These are phyloP conservation scores for Vaccinium myrtillus DNA, from an alignment of 148 eudicot genomes.

Conservation along the genomic window DNA sequence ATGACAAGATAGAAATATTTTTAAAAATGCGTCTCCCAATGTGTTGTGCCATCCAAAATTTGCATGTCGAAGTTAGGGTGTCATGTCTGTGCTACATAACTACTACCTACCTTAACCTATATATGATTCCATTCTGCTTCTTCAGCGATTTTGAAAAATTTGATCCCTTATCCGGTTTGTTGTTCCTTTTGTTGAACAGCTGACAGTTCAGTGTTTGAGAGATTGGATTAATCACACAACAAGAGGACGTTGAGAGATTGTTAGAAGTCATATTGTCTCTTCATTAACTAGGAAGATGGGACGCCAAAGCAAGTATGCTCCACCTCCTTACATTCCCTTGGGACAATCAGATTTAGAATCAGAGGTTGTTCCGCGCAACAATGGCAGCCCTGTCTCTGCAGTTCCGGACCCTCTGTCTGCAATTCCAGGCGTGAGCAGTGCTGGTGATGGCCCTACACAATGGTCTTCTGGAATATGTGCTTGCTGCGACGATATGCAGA, in stretches of 20 bases:
- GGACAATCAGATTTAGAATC: conserved; percentile 54
- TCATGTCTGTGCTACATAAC: neutral
- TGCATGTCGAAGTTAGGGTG: neutral
- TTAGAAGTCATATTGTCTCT: neutral
- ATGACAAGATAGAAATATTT: neutral
- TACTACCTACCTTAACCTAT: neutral
- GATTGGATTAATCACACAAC: neutral
- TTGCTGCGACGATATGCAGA: conserved; percentile 88
- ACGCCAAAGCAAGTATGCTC: conserved; percentile 54
- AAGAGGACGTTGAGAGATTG: neutral
- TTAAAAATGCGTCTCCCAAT: neutral
- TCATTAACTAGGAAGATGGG: conserved; percentile 33
- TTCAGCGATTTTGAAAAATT: no score
- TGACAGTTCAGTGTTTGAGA: neutral
- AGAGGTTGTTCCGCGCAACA: conserved; percentile 26
- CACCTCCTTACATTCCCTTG: conserved; percentile 77
- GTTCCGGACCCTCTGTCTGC: conserved; percentile 19
- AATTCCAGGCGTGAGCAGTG: conserved; percentile 8
- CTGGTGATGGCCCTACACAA: conserved; percentile 33
- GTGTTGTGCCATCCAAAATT: neutral
- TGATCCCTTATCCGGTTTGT: neutral
- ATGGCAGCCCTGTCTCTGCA: conserved; percentile 23
- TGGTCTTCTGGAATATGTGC: conserved; percentile 99
- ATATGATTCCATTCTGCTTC: no score
- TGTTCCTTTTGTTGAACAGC: neutral